A percentile compares a stretch with the other conserved stretches of the same genome.
Evolutionary conservation across 352 stramenopile species (phyloP).

Genomic region (Phytophthora constricta): DNA sequence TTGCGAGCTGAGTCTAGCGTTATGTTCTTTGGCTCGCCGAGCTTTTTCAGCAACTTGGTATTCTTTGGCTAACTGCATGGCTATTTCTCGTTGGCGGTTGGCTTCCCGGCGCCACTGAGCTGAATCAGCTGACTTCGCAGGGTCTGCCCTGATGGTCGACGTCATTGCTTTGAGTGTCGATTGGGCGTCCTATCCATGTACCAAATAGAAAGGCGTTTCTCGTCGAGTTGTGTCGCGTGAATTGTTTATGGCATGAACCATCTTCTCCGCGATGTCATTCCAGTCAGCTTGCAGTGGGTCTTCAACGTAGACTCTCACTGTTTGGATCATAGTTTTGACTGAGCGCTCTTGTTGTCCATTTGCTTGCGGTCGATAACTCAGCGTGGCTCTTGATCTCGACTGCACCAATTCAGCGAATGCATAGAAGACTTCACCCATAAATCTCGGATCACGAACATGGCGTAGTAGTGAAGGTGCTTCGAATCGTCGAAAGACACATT

Average conservation of each 20-base stretch:
- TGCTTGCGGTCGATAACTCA: slow-evolving; percentile 18
- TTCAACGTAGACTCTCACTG: slow-evolving; percentile 4
- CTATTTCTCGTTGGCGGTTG: slow-evolving; percentile 10
- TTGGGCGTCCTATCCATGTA: slow-evolving; percentile 2
- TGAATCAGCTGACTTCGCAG: neutral
- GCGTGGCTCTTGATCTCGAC: neutral
- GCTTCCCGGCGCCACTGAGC: slow-evolving; percentile 1
- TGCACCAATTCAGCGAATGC: slow-evolving; percentile 19
- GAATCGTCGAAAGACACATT: too few relatives aligned
- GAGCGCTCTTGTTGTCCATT: slow-evolving; percentile 23
- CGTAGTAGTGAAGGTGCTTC: too few relatives aligned
- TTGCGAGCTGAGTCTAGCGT: neutral
- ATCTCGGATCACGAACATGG: slow-evolving; percentile 16
- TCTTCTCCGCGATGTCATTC: slow-evolving; percentile 12
- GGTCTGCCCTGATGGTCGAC: neutral
- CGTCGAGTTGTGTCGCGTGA: neutral
- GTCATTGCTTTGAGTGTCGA: slow-evolving; percentile 4
- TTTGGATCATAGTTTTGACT: slow-evolving; percentile 14
- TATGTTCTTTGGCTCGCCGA: slow-evolving; percentile 2
- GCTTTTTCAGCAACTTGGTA: neutral
- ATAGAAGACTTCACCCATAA: slow-evolving; percentile 21
- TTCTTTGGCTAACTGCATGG: neutral
- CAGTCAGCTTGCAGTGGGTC: slow-evolving; percentile 13
- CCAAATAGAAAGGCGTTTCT: neutral
- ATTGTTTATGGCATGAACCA: slow-evolving; percentile 5